Conservation (phyloP, 108 stramenopile species). For the Bacterosira constricta region DNA sequence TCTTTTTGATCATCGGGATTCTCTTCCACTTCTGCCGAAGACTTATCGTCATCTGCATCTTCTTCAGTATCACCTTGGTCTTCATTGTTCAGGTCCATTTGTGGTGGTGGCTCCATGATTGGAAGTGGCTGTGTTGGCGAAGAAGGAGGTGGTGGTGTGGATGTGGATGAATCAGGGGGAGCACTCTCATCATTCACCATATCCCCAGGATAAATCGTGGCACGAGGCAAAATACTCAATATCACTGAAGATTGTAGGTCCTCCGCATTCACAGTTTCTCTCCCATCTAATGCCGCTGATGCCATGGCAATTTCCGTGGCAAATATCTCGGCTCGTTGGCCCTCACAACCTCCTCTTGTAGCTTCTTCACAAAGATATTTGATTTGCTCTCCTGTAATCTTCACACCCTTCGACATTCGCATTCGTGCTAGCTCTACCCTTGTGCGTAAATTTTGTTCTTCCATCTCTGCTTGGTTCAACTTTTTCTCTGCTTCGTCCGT, state of each 20-base stretch:
- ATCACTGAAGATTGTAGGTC: slow-evolving; percentile 58
- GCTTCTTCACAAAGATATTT: slow-evolving; percentile 80
- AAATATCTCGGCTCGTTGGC: slow-evolving; percentile 78
- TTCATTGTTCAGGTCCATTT: slow-evolving; percentile 32
- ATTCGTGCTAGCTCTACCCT: slow-evolving; percentile 63
- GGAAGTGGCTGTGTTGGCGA: slow-evolving; percentile 29
- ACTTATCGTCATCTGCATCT: slow-evolving; percentile 56
- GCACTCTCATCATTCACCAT: not conserved
- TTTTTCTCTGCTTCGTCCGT: slow-evolving; percentile 17
- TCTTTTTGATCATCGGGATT: slow-evolving; percentile 42
- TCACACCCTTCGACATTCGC: slow-evolving; percentile 38
- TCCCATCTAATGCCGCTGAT: slow-evolving; percentile 69
- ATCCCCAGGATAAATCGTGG: slow-evolving; percentile 23
- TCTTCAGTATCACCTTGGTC: slow-evolving; percentile 44
- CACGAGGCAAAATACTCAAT: slow-evolving; percentile 68
- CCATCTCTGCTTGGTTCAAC: slow-evolving; percentile 27
- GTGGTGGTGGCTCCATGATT: slow-evolving; percentile 46
- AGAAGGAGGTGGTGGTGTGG: not conserved
- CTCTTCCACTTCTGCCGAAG: slow-evolving; percentile 13
- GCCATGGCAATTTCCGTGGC: slow-evolving; percentile 69
- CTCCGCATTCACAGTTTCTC: slow-evolving; percentile 40
- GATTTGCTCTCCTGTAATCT: slow-evolving; percentile 45
- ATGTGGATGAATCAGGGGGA: not conserved
- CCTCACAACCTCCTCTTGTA: slow-evolving; percentile 67
- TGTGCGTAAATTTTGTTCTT: slow-evolving; percentile 61